phyloP scores from a whole-genome alignment of 345 rosid species.

The Crucihimalaya himalaica region DNA sequence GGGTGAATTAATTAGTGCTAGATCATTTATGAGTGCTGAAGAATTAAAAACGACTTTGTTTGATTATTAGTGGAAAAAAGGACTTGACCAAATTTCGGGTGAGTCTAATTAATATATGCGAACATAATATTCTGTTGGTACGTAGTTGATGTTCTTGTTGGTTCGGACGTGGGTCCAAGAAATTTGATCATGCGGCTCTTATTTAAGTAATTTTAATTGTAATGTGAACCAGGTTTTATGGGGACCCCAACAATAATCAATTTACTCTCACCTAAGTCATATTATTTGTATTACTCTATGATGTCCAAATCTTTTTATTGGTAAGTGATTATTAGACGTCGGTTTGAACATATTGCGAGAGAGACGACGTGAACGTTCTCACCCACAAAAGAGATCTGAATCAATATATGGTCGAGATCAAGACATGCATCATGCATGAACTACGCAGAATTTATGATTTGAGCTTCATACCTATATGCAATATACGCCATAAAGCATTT shows the following conservation, averaged over 20 bases:
- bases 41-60: slow-evolving; percentile 16
- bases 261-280: slow-evolving; percentile 24
- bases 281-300: slow-evolving; percentile 18
- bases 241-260: slow-evolving; percentile 12
- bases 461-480: slow-evolving; percentile 18
- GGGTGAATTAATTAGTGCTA: neutral
- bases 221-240: slow-evolving; percentile 21
- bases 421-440: slow-evolving; percentile 37
- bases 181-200: slow-evolving; percentile 32
- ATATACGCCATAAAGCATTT: neutral
- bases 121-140: slow-evolving; percentile 36
- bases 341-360: slow-evolving; percentile 26
- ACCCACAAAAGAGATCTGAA: slow-evolving; percentile 5
- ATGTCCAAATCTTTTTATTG: slow-evolving; percentile 14
- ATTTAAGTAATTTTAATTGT: slow-evolving; percentile 18
- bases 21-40: slow-evolving; percentile 20
- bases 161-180: slow-evolving; percentile 35
- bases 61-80: slow-evolving; percentile 17
- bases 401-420: slow-evolving; percentile 34
- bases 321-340: slow-evolving; percentile 14
- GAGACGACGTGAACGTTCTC: slow-evolving; percentile 32
- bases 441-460: slow-evolving; percentile 30
- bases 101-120: slow-evolving; percentile 29
- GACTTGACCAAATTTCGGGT: slow-evolving; percentile 20
- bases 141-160: slow-evolving; percentile 3